phyloP scores from a whole-genome alignment of 257 asterid genomes.

The Paraleonurus japonicus region DNA sequence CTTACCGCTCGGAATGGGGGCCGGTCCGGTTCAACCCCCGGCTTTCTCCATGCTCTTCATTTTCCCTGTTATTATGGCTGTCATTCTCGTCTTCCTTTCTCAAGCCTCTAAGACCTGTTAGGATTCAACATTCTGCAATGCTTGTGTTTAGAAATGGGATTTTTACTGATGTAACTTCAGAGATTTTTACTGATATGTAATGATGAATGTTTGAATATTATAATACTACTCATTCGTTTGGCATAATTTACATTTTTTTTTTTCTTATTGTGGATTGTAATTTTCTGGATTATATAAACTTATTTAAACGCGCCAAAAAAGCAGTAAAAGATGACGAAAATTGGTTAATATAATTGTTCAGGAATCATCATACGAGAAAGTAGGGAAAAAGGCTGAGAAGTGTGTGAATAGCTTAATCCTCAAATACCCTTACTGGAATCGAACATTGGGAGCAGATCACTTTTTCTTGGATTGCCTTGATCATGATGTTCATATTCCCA shows the following conservation, averaged over 20 bases:
- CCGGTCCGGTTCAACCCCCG: slow-evolving; percentile 44
- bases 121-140: background rate
- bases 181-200: background rate
- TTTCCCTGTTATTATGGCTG: slow-evolving; percentile 41
- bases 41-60: slow-evolving; percentile 20
- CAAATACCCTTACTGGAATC: slow-evolving; percentile 30
- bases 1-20: slow-evolving; percentile 46
- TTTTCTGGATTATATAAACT: background rate
- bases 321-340: too few relatives aligned
- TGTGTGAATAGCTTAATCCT: slow-evolving; percentile 12
- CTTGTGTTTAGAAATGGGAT: background rate
- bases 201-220: background rate
- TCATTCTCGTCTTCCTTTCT: slow-evolving; percentile 39
- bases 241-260: background rate
- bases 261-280: background rate
- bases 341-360: background rate
- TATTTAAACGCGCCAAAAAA: background rate
- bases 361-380: slow-evolving; percentile 8
- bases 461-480: slow-evolving; percentile 22
- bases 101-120: slow-evolving; percentile 34
- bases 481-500: slow-evolving; percentile 11
- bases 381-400: background rate
- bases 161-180: slow-evolving; percentile 1
- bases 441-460: slow-evolving; percentile 25
- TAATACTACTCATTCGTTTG: background rate